Conservation (phyloP, 2,329 filamentous ascomycete species). For the Neophaeococcomyces aloes region DNA sequence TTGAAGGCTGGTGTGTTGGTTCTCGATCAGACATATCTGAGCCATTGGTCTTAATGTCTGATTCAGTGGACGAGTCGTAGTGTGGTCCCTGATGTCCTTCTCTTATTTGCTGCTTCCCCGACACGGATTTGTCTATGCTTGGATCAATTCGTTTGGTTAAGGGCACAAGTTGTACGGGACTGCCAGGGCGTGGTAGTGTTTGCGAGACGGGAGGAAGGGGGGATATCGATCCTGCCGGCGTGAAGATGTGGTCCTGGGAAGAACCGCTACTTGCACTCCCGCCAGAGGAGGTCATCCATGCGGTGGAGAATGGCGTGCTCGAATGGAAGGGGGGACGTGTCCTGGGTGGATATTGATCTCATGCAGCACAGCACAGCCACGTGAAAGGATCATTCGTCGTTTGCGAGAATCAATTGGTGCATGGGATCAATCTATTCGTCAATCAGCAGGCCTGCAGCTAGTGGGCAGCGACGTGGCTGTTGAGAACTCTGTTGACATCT, state of each 20-base stretch:
- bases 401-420: background rate
- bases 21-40: constrained; percentile 39
- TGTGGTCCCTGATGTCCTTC: constrained; percentile 16
- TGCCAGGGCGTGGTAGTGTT: constrained; percentile 12
- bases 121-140: constrained; percentile 21
- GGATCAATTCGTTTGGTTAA: constrained; percentile 14
- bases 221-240: constrained; percentile 19
- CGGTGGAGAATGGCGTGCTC: constrained; percentile 17
- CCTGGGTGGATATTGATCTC: background rate
- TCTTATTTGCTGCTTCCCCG: constrained; percentile 9
- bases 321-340: no score
- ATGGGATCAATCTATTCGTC: background rate
- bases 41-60: constrained; percentile 31
- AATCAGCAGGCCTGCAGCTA: no score
- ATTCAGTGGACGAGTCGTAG: constrained; percentile 26
- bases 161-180: constrained; percentile 16
- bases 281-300: constrained; percentile 24
- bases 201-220: constrained; percentile 11
- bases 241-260: constrained; percentile 18
- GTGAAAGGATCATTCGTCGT: constrained; percentile 2
- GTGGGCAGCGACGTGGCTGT: no score
- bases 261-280: constrained; percentile 20
- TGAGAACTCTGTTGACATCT: no score
- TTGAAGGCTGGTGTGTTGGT: constrained; percentile 35
- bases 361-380: background rate